Conservation (phyloP, 1,139 yeast species). For the Pichia kudriavzevii region DNA sequence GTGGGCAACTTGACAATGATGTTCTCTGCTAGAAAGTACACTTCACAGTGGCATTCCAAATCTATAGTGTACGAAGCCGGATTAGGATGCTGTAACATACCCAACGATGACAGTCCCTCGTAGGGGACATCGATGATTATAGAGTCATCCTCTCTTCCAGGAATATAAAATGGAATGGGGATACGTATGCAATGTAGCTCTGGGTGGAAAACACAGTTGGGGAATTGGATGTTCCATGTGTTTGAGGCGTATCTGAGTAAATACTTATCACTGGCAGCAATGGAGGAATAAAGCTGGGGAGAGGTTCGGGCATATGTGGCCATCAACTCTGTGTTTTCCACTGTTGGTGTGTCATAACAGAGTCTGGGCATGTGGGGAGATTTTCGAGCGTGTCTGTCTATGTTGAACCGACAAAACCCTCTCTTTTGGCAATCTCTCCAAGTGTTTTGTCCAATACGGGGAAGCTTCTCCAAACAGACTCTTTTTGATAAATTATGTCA, state of each 20-base stretch:
- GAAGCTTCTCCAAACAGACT: too few species aligned
- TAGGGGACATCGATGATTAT: slow-evolving; percentile 11
- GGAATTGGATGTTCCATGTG: slow-evolving; percentile 16
- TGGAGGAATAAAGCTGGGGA: slow-evolving; percentile 12
- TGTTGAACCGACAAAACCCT: background rate
- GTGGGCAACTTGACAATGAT: slow-evolving; percentile 12
- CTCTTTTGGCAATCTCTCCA: too few species aligned
- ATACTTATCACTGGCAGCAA: slow-evolving; percentile 13
- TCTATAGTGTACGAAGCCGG: slow-evolving; percentile 10
- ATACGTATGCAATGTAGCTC: slow-evolving; percentile 6
- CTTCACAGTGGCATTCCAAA: slow-evolving; percentile 10
- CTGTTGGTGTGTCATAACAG: slow-evolving; percentile 13
- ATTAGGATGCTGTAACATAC: slow-evolving; percentile 2
- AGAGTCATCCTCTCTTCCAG: background rate
- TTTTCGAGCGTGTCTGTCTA: too few species aligned
- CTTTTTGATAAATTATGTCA: too few species aligned
- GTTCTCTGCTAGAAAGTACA: slow-evolving; percentile 14
- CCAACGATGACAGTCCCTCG: slow-evolving; percentile 1
- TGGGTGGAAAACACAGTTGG: slow-evolving; percentile 11
- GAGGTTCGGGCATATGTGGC: slow-evolving; percentile 12
- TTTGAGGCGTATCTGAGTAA: slow-evolving; percentile 19
- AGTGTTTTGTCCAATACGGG: too few species aligned
- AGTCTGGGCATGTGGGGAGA: slow-evolving; percentile 6
- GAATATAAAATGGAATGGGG: slow-evolving; percentile 4
- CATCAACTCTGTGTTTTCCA: slow-evolving; percentile 18